phyloP scores from a whole-genome alignment of 805 yeast genomes.

The Yamadazyma kitorensis region DNA sequence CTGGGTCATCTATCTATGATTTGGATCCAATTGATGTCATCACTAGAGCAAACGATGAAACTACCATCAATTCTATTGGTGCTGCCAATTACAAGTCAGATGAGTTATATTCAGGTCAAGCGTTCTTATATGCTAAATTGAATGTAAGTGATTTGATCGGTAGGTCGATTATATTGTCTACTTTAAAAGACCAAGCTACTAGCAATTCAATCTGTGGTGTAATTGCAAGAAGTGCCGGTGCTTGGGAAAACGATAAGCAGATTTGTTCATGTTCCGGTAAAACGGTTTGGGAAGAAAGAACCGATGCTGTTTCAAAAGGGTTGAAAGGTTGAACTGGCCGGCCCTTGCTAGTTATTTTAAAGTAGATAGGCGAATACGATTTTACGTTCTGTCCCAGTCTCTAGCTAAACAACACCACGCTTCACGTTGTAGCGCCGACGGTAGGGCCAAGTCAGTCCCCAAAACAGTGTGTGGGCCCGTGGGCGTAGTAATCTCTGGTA shows the following conservation, averaged over 20 bases:
- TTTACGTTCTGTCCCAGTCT: background rate
- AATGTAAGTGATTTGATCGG: slow-evolving; percentile 66
- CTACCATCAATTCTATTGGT: slow-evolving; percentile 35
- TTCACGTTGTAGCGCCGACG: no score
- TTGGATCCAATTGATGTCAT: slow-evolving; percentile 40
- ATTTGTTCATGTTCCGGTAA: slow-evolving; percentile 95
- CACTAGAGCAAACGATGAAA: slow-evolving; percentile 20
- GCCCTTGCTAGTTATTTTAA: background rate
- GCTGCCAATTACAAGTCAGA: slow-evolving; percentile 21
- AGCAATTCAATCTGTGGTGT: slow-evolving; percentile 69
- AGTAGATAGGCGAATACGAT: background rate
- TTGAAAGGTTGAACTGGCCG: slow-evolving; percentile 6
- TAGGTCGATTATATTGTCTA: slow-evolving; percentile 54
- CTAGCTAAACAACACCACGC: no score
- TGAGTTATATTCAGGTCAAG: slow-evolving; percentile 31
- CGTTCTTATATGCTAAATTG: slow-evolving; percentile 41
- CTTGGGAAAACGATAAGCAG: slow-evolving; percentile 91
- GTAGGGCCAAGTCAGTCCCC: no score
- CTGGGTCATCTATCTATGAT: slow-evolving; percentile 52
- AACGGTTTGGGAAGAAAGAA: slow-evolving; percentile 92
- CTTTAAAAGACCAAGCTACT: slow-evolving; percentile 34
- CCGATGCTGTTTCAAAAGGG: slow-evolving; percentile 68
- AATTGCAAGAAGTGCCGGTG: slow-evolving; percentile 94
- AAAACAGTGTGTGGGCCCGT: no score
- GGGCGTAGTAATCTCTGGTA: no score